These are phyloP conservation scores for Thielaviopsis cerberus DNA, from an alignment of 2,329 filamentous ascomycete species.

Conservation along the genomic window DNA sequence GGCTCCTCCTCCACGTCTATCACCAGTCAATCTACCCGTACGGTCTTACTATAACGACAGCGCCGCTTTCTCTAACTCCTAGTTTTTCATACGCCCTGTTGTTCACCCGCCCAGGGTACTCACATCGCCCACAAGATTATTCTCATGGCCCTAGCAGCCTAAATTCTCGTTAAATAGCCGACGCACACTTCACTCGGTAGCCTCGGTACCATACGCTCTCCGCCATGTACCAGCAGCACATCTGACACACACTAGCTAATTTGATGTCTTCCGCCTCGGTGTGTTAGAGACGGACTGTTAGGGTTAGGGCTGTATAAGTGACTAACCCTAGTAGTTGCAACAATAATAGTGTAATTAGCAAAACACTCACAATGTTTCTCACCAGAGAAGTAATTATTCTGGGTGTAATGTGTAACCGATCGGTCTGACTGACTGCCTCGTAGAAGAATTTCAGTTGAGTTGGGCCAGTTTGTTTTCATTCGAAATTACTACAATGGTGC, in stretches of 20 bases:
- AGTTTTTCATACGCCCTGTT: conserved; percentile 36
- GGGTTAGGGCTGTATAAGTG: too few relatives aligned
- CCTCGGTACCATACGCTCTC: conserved; percentile 29
- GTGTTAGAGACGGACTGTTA: too few relatives aligned
- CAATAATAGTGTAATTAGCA: too few relatives aligned
- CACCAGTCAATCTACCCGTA: conserved; percentile 44
- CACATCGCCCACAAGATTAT: conserved; percentile 43
- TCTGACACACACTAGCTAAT: conserved; percentile 34
- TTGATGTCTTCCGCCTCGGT: conserved; percentile 3
- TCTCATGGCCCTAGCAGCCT: conserved; percentile 39
- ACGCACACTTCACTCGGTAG: conserved; percentile 34
- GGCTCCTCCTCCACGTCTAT: conserved; percentile 26
- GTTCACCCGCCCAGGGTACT: conserved; percentile 23
- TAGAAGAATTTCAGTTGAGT: conserved; percentile 35
- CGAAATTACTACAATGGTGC: conserved; percentile 48
- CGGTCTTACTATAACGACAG: conserved; percentile 41
- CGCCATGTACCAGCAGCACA: conserved; percentile 40
- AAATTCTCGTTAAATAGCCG: conserved; percentile 26
- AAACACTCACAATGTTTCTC: too few relatives aligned
- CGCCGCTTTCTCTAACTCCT: conserved; percentile 40
- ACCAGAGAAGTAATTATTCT: conserved; percentile 33
- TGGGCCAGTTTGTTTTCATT: conserved; percentile 50
- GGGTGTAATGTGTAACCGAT: conserved; percentile 42
- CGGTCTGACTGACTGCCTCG: conserved; percentile 30
- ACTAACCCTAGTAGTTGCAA: too few relatives aligned